A percentile compares a stretch with the other conserved stretches of the same genome.
Evolutionary conservation across 192 early-diverging fungal species (phyloP).

Genomic region (Rhizoclosmatium sp.): DNA sequence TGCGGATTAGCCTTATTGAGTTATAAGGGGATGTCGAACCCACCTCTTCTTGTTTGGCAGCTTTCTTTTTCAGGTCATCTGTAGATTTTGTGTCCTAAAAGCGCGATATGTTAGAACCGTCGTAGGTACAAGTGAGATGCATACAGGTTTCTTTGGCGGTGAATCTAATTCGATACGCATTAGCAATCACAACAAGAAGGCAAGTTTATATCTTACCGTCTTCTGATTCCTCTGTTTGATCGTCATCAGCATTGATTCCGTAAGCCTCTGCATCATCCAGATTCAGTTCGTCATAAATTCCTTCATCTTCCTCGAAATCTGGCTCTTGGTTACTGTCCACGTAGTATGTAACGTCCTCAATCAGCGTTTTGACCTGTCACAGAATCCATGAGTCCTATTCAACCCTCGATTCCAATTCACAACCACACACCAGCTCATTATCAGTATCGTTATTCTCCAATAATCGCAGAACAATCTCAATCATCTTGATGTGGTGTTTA

Average conservation of each 20-base stretch:
- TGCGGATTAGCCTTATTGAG: too few species aligned
- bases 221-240: constrained; percentile 49
- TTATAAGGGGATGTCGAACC: too few species aligned
- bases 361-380: constrained; percentile 74
- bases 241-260: constrained; percentile 79
- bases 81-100: constrained; percentile 12
- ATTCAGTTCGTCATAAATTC: constrained; percentile 91
- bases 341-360: constrained; percentile 94
- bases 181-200: not conserved
- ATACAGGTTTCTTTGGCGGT: not conserved
- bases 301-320: constrained; percentile 93
- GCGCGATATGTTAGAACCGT: not conserved
- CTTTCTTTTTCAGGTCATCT: constrained; percentile 38
- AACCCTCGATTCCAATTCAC: not conserved
- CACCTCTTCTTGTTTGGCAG: not conserved
- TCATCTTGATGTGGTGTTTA: constrained; percentile 86
- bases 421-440: constrained; percentile 60
- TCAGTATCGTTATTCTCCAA: constrained; percentile 91
- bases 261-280: constrained; percentile 92
- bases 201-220: constrained; percentile 2
- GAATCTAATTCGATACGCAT: not conserved
- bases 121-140: too few species aligned
- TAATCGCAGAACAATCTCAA: constrained; percentile 93
- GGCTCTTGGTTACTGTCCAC: constrained; percentile 89
- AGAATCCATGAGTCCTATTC: not conserved